Conservation (phyloP, 2,329 filamentous ascomycete species). For the Hirsutella minnesotensis region DNA sequence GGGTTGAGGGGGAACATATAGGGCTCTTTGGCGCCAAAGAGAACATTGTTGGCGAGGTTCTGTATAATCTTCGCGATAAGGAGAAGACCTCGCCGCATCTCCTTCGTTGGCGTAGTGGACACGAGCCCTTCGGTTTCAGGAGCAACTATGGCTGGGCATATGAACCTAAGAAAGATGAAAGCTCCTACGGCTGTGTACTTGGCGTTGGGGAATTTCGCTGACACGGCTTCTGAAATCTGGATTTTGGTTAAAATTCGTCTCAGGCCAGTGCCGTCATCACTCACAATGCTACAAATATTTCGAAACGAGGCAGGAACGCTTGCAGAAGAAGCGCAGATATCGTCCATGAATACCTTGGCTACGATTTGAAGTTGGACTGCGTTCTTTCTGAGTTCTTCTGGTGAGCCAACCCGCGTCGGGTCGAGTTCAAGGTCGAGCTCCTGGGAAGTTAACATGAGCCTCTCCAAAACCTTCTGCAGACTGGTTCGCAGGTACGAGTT, state of each 20-base stretch:
- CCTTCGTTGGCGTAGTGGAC: slow-evolving; percentile 47
- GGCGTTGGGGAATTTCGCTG: slow-evolving; percentile 52
- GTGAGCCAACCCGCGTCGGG: slow-evolving; percentile 45
- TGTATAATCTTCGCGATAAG: slow-evolving; percentile 62
- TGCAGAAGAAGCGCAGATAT: slow-evolving; percentile 51
- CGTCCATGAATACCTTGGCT: slow-evolving; percentile 59
- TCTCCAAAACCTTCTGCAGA: slow-evolving; percentile 54
- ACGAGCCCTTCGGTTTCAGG: slow-evolving; percentile 58
- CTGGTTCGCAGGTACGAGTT: slow-evolving; percentile 50
- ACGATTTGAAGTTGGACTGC: slow-evolving; percentile 54
- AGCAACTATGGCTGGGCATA: slow-evolving; percentile 60
- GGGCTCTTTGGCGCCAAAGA: slow-evolving; percentile 60
- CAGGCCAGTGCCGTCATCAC: slow-evolving; percentile 13
- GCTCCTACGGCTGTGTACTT: slow-evolving; percentile 63
- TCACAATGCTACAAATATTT: slow-evolving; percentile 54
- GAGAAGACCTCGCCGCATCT: slow-evolving; percentile 55
- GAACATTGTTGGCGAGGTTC: slow-evolving; percentile 59
- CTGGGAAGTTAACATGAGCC: slow-evolving; percentile 53
- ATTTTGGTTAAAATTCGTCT: not conserved
- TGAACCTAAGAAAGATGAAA: slow-evolving; percentile 61
- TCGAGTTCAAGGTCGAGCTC: slow-evolving; percentile 58
- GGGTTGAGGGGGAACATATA: slow-evolving; percentile 63
- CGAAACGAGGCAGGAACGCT: slow-evolving; percentile 53
- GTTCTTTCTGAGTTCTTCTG: slow-evolving; percentile 55
- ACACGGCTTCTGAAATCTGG: slow-evolving; percentile 51